These are phyloP conservation scores for Leccinum huronense DNA, from an alignment of 1,284 basidiomycete genomes.

Conservation along the genomic window DNA sequence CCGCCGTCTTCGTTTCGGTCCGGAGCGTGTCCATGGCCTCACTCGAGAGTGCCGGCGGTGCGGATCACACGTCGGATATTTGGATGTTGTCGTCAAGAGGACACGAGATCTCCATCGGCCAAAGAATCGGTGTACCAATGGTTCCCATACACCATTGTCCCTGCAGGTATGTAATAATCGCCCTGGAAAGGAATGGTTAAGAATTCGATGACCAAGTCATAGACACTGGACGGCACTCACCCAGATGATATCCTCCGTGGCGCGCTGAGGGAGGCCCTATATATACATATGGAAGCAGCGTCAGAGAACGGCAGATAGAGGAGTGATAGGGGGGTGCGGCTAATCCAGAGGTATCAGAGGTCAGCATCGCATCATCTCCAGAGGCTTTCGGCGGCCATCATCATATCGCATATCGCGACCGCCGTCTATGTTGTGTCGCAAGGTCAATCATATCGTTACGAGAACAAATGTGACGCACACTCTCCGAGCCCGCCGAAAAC, in stretches of 20 bases:
- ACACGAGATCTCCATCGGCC: too few relatives aligned
- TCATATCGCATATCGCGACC: background rate
- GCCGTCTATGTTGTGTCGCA: slow-evolving; percentile 7
- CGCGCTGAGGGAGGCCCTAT: slow-evolving; percentile 13
- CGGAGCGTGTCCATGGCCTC: too few relatives aligned
- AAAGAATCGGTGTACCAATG: slow-evolving; percentile 8
- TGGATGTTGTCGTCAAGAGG: too few relatives aligned
- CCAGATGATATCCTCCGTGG: slow-evolving; percentile 18
- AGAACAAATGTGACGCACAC: slow-evolving; percentile 6
- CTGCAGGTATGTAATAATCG: slow-evolving; percentile 16
- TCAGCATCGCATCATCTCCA: slow-evolving; percentile 18
- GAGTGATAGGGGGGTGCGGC: background rate
- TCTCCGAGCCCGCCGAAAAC: slow-evolving; percentile 11
- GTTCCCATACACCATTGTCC: slow-evolving; percentile 14
- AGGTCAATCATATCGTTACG: background rate
- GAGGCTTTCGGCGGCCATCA: slow-evolving; percentile 13
- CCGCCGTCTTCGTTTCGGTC: too few relatives aligned
- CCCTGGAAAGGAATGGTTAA: slow-evolving; percentile 6
- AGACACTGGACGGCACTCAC: background rate
- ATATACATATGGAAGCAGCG: too few relatives aligned
- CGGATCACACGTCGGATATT: too few relatives aligned
- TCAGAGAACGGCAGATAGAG: background rate
- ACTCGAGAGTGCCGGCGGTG: too few relatives aligned
- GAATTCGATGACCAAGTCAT: background rate
- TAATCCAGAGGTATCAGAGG: slow-evolving; percentile 11